phyloP scores from a whole-genome alignment of 345 rosid genomes.

The Microthlaspi erraticum region DNA sequence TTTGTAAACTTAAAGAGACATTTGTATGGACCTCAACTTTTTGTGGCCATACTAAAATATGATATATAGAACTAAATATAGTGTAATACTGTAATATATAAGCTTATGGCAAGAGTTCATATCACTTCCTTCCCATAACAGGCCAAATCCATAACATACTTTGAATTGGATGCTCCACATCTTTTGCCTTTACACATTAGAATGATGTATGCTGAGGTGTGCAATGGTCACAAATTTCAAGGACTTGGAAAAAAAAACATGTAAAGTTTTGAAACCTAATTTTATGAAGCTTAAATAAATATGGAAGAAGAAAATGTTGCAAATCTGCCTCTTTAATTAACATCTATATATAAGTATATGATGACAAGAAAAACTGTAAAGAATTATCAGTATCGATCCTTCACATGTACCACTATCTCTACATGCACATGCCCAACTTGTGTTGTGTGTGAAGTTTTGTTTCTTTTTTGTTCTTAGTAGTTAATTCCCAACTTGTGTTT shows the following conservation, averaged over 20 bases:
- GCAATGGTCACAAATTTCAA: background rate
- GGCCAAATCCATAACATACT: background rate
- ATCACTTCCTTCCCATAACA: background rate
- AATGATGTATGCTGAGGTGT: background rate
- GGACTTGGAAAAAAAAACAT: too few species aligned
- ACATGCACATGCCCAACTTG: constrained; percentile 23
- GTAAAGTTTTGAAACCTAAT: too few species aligned
- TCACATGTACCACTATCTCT: constrained; percentile 1
- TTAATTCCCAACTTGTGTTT: constrained; percentile 21
- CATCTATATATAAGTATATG: background rate
- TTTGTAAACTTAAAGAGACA: too few species aligned
- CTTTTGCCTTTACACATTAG: background rate
- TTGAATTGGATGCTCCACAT: background rate
- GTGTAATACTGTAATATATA: too few species aligned
- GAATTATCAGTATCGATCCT: background rate
- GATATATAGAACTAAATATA: too few species aligned
- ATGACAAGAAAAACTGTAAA: background rate
- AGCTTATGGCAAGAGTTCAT: background rate
- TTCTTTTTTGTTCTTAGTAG: background rate
- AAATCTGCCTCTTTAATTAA: constrained; percentile 6
- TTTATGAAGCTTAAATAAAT: too few species aligned
- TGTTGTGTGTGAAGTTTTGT: constrained; percentile 19
- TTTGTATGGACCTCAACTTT: background rate
- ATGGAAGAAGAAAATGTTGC: background rate
- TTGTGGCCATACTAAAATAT: background rate